Conservation (phyloP, 805 yeast genomes). For the Ogataea paradorogensis region DNA sequence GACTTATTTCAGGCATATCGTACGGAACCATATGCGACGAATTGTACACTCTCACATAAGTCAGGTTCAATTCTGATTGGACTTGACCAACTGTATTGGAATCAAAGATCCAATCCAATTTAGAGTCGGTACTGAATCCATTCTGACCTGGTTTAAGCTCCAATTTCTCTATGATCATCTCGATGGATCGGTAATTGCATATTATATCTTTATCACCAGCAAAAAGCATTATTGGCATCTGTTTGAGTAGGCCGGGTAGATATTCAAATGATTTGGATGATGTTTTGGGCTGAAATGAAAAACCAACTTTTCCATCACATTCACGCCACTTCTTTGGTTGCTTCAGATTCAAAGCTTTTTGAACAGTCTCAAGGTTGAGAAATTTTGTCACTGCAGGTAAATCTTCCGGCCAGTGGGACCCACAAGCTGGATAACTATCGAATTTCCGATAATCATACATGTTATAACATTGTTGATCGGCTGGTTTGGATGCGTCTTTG, state of each 20-base stretch:
- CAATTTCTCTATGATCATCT: constrained; percentile 58
- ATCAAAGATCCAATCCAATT: constrained; percentile 44
- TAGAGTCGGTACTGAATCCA: constrained; percentile 43
- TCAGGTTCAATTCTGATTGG: constrained; percentile 60
- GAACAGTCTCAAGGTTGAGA: constrained; percentile 45
- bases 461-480: constrained; percentile 63
- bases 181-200: constrained; percentile 66
- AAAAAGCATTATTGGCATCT: constrained; percentile 66
- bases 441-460: constrained; percentile 74
- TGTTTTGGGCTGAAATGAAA: constrained; percentile 45
- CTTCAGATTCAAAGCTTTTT: constrained; percentile 48
- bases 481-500: constrained; percentile 21
- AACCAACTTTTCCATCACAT: constrained; percentile 63
- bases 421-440: constrained; percentile 83
- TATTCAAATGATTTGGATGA: constrained; percentile 62
- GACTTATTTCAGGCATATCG: constrained; percentile 66
- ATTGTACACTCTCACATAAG: constrained; percentile 68
- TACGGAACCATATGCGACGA: constrained; percentile 95
- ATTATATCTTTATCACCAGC: constrained; percentile 88
- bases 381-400: constrained; percentile 49
- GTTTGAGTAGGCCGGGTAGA: constrained; percentile 60
- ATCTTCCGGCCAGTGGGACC: constrained; percentile 86
- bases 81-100: constrained; percentile 38
- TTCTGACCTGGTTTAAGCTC: constrained; percentile 55
- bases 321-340: constrained; percentile 60